Base-by-base conservation (phyloP, 352 stramenopile genomes). In the Globisporangium uncinulatum region DNA sequence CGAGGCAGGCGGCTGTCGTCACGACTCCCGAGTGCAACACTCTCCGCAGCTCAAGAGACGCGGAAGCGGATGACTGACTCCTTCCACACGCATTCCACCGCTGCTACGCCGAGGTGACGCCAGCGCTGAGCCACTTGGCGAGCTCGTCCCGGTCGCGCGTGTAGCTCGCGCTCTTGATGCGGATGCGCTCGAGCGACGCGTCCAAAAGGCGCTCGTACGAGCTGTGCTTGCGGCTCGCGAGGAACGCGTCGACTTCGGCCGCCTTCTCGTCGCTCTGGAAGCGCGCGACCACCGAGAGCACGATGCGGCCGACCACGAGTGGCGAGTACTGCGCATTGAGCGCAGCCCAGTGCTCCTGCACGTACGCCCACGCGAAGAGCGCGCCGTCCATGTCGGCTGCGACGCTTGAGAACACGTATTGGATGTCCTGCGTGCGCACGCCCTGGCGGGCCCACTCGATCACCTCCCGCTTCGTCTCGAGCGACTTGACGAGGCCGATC, bases 371-470 rank as follows among this genome's bases (percentile, higher is more conserved):
- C 24, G 77, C 71, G 21, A 80, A 69, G 21, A 62, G 54, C 1
- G 79, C 76, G 34, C 76, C 86, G 21, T 60, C 61, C 29, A 67
- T 65, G 52, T 92, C 81, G 19, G 68, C 62, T 1, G 80, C 76
- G n/a, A 96, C 80, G 47, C 82, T 87, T 41, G 58, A 68, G 49
- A 95, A 93, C 3, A 86, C 57, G 59, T 84, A 87, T 57, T 89
- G 74, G 48, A 89, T 94, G 61, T 96, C 84, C 67, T 95, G 83
- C 39, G 73, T 83, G 20, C 83, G 79, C n/a, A 96, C 83, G 54
- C 47, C 72, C 60, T 74, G 73, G 21, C 89, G 61, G 8, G 74
- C 67, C 75, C 81, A 96, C 43, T 79, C 55, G 42, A 96, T 75
- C 24, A 87, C 76, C 44, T 81, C 69, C 39, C 62, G 67, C 73